Base-by-base conservation (phyloP, 2,329 filamentous ascomycete genomes). In the Diaporthe helianthi region DNA sequence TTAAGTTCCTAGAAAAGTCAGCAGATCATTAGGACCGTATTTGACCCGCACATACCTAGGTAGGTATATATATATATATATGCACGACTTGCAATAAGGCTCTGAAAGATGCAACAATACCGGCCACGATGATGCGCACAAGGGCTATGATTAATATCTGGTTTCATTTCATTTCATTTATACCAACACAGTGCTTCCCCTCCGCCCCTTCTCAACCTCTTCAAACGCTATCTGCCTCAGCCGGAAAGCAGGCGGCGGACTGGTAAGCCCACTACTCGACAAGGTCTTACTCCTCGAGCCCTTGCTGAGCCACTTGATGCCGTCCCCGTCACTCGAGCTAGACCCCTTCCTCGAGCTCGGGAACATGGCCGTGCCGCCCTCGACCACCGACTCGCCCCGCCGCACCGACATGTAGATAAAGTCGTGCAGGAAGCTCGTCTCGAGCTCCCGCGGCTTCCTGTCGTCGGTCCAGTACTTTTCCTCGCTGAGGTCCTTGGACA, bases 391-490 rank as follows among this genome's bases (percentile, higher is more conserved):
- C 36, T 71, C 70, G 1, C 70, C 70, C 15, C 68, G 61, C 15
- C 79, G 69, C 3, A 79, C 78, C 1, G 79, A 81, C 24, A 81
- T 74, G 51, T 79, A 80, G 67, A 84, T 81, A 72, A 84, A 83
- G 70, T 84, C 82, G 72, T 82, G 78, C 60, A 78, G 68, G 71
- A 83, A 84, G 15, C 79, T 79, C 9, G 80, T 78, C 73, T 83
- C 80, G 10, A 84, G 76, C 36, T 78, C 75, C 12, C 82, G 77
- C 52, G 82, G 82, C 68, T 77, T 79, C 12, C 82, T 80, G 64
- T 83, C 81, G 10, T 79, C 77, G 1, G 82, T 84, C 82, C 82
- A 84, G 78, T 82, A 84, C 12, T 81, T 76, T 77, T 84, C 81
- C 75, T 83, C 81, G 71, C 81, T 83, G n/a, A 84, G 79, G 67